Evolutionary conservation across 805 yeast genomes (phyloP), one percentile per base, ranked within the genome.

Genomic region (Wickerhamomyces ciferrii): DNA sequence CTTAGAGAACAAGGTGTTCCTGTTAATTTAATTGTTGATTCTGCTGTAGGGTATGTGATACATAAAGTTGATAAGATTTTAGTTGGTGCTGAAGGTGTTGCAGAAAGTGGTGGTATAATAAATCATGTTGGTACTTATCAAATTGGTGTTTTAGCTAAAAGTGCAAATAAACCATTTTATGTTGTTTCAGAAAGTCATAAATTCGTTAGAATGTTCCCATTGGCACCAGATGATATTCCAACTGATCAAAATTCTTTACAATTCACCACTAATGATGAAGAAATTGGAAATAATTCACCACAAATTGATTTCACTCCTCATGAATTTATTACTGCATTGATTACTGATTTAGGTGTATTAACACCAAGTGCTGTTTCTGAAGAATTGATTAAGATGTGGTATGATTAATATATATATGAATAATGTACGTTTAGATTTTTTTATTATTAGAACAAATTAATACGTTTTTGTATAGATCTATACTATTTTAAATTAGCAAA

Each of bases 301-400:
- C 70, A 72, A 43, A 79, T 90, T 42, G 99, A 94, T 66, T 95
- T 90, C 68, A 94, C 99, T 0, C 96, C 97, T 13, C 97, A 94
- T 66, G 92, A 91, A 56, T 89, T 84, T 60, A 87, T 94, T 45
- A 94, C 99, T 3, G 98, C 98, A 3, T 75, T 94, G 54, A 89
- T 94, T 49, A 92, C 99, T 3, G 99, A 94, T 64, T 72, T 94
- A 52, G 99, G 99, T 17, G 97, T 94, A 1, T 74, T 94, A 54
- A 94, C 99, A 7, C 97, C 99, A 13, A 85, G 96, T 49, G 98
- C 98, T 0, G 99, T 94, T 19, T 85, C 96, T n/a, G 99, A 94
- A 65, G 99, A 94, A 68, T 76, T 94, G 66, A 94, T 94, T 63
- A 94, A 94, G 68, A 89, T 94, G 81, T 94, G 97, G 97, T 91